Base-by-base conservation (phyloP, 2,329 filamentous ascomycete genomes). In the Hypoxylon sp. region DNA sequence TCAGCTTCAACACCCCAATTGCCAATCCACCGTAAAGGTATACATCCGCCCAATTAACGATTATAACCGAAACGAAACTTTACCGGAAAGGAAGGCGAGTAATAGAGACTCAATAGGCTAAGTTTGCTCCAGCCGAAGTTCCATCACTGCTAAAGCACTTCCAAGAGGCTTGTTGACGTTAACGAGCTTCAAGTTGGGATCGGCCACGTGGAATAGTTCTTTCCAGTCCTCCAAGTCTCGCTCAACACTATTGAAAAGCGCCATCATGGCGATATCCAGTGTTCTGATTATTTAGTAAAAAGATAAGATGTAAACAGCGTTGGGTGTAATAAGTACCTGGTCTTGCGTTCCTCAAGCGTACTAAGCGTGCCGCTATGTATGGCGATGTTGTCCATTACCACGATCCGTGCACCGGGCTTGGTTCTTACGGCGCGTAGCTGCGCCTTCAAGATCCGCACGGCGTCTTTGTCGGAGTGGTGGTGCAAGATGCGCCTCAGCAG, bases 401-500 rank as follows among this genome's bases (percentile, higher is more conserved):
- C 59, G 41, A 69, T 67, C 34, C 61, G 52, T 0, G 76, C 72
- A 28, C 79, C 70, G 6, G 78, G 71, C 65, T 79, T 74, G 64
- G 79, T 62, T 51, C 78, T 73, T 4, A 78, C 75, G 0, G 76
- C 67, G 32, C 79, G 62, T 0, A 67, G 37, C 44, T 68, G 66
- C 37, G 73, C 73, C 51, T 72, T 73, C 34, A 73, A 60, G 37
- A 79, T 78, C 15, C 65, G 65, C 37, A 72, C 64, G 2, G 69
- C 68, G 28, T 77, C 71, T 15, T 73, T 70, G 46, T 81, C 79
- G 0, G 79, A 74, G 78, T 79, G 81, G 69, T 81, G 79, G 62
- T 82, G 80, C 22, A 83, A 68, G 48, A 82, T 79, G 65, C 76
- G 73, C 28, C 79, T 77, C 53, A 82, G 71, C 47, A 82, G 68